Conservation (phyloP, 2,329 filamentous ascomycete genomes). For the Pseudocercospora fuligena region DNA sequence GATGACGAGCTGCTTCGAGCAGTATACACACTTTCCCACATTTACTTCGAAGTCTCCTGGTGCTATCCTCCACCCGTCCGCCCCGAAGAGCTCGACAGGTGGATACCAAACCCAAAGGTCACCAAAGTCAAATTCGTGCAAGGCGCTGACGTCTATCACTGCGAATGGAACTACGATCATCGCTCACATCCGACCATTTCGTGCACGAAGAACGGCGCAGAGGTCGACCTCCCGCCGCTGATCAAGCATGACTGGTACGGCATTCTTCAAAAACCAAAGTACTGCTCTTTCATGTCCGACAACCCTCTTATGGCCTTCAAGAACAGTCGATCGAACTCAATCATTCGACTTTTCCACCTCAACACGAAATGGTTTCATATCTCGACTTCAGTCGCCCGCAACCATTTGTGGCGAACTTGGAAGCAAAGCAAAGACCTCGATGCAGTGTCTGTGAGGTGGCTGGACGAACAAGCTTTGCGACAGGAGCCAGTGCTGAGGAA, state of each 20-base stretch:
- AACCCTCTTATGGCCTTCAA: constrained; percentile 17
- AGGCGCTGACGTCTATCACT: constrained; percentile 10
- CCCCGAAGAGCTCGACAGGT: constrained; percentile 9
- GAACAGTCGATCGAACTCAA: constrained; percentile 4
- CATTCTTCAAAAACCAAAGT: constrained; percentile 11
- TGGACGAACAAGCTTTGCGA: constrained; percentile 15
- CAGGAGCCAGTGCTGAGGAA: constrained; percentile 6
- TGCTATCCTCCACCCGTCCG: constrained; percentile 11
- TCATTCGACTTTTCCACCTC: constrained; percentile 8
- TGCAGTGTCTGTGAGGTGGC: constrained; percentile 17
- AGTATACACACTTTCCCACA: constrained; percentile 59
- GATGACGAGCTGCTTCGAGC: constrained; percentile 62
- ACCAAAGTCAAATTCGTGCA: constrained; percentile 8
- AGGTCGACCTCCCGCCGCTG: constrained; percentile 5
- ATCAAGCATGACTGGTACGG: constrained; percentile 8
- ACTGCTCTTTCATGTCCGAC: constrained; percentile 11
- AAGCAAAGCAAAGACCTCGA: constrained; percentile 15
- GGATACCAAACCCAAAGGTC: constrained; percentile 18
- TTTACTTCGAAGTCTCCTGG: constrained; percentile 60
- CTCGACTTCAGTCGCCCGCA: constrained; percentile 13
- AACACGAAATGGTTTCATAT: constrained; percentile 15
- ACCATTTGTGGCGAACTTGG: constrained; percentile 18
- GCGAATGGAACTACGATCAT: constrained; percentile 20
- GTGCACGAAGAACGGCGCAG: constrained; percentile 16
- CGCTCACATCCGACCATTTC: constrained; percentile 18